Conservation (phyloP, 1,284 basidiomycete species). For the Rhodotorula sp. region DNA sequence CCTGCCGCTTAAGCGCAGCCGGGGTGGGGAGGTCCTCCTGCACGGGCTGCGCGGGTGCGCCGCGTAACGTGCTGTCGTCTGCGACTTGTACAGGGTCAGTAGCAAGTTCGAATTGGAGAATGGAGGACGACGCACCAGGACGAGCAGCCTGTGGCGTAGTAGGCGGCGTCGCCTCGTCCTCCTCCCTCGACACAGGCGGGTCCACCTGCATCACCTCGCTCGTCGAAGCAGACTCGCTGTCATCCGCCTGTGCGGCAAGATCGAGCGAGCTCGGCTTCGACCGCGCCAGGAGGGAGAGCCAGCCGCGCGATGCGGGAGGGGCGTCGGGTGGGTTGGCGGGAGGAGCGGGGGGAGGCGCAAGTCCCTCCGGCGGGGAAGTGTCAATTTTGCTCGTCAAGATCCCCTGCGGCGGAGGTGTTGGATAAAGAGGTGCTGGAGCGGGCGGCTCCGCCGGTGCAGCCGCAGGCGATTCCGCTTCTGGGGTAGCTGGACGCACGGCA, state of each 20-base stretch:
- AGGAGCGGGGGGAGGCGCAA: not conserved
- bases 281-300: slow-evolving; percentile 10
- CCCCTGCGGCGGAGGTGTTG: not conserved
- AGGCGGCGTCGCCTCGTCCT: not conserved
- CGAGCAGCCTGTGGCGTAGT: not conserved
- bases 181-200: not conserved
- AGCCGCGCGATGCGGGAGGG: not conserved
- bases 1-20: fast-evolving
- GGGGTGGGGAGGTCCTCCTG: not conserved
- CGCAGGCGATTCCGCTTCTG: not conserved
- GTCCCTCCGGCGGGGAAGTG: no score
- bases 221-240: not conserved
- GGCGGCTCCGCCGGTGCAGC: not conserved
- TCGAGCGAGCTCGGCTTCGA: not conserved
- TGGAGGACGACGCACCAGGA: not conserved
- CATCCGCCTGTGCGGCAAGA: not conserved
- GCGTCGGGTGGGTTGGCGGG: no score
- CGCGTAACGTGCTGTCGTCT: slow-evolving; percentile 16
- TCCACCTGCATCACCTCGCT: not conserved
- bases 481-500: no score
- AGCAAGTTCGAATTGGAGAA: not conserved
- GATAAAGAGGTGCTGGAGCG: no score
- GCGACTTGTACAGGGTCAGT: not conserved
- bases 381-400: no score
- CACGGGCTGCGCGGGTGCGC: not conserved